Evolutionary conservation across 176 grass and related monocot genomes (phyloP).

Genomic region (Raddia guianensis): DNA sequence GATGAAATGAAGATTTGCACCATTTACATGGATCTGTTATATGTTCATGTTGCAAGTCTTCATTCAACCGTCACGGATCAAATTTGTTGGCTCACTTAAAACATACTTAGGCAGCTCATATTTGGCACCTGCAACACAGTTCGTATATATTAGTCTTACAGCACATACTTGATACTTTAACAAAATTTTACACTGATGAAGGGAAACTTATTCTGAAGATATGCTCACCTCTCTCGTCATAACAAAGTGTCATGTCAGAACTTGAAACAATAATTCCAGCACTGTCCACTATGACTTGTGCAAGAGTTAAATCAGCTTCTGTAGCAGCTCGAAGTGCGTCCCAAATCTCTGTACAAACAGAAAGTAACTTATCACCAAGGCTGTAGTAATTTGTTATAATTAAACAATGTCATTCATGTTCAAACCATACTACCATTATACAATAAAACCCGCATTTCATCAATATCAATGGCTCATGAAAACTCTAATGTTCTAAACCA

Average conservation of each 20-base stretch:
- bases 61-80: conserved; percentile 62
- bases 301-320: conserved; percentile 80
- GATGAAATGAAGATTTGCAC: conserved; percentile 29
- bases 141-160: not conserved
- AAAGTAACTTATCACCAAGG: conserved; percentile 12
- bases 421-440: not conserved
- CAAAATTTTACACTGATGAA: not conserved
- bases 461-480: not conserved
- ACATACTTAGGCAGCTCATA: conserved; percentile 90
- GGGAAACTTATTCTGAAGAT: not conserved
- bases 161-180: not conserved
- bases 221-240: conserved; percentile 81
- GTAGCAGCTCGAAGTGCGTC: conserved; percentile 81
- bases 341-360: conserved; percentile 79
- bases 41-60: conserved; percentile 4
- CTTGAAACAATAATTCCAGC: conserved; percentile 86
- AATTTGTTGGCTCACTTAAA: conserved; percentile 85
- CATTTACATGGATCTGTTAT: conserved; percentile 28
- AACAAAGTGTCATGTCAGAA: conserved; percentile 77
- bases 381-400: not conserved
- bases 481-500: not conserved
- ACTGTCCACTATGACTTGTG: conserved; percentile 87
- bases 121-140: conserved; percentile 68
- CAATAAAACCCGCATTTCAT: not conserved
- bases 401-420: not conserved